Evolutionary conservation across 129 eudicot species (phyloP), one percentile per base, ranked within the genome.

Genomic region (Dittrichia graveolens): DNA sequence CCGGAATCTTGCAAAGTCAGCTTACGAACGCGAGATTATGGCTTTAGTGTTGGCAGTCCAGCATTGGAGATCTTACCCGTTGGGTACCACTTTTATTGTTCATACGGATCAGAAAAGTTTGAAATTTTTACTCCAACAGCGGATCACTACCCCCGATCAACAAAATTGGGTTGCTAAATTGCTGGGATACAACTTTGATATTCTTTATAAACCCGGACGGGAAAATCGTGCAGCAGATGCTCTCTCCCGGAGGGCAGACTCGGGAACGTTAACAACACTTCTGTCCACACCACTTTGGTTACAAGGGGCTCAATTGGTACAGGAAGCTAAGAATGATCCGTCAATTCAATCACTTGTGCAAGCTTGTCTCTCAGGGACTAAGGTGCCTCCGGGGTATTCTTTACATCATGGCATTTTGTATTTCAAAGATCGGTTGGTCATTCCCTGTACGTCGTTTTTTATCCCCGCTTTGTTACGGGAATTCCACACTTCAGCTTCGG

Each of bases 201-300:
- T 61, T 10, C 1, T 13, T 3, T 61, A 61, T 13, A 61, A 61
- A 3, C 18, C 24, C 5, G 69, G 52, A 0, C 14, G 53, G 2
- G 53, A 63, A 3, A 63, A 63, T 42, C 48, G 31, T 3, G 69
- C 31, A 0, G 8, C 39, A 0, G 69, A 63, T 63, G 69, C 69
- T 0, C 5, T 63, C 2, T 62, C 68, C 6, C 5, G 37, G 3
- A 11, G 13, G 6, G 35, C 12, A 2, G 68, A 62, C 3, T 3
- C 2, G 8, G 50, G 49, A 1, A 2, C 8, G 10, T 8, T 42
- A n/a, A n/a, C n/a, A n/a, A n/a, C n/a, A n/a, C n/a, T n/a, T n/a
- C n/a, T n/a, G n/a, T n/a, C n/a, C n/a, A n/a, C 0, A 0, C 7
- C 4, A 35, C 0, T 1, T 0, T 5, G 4, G 37, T 12, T 6